These are phyloP conservation scores for Sporothrix curviconia DNA, from an alignment of 2,329 filamentous ascomycete genomes.

Conservation along the genomic window DNA sequence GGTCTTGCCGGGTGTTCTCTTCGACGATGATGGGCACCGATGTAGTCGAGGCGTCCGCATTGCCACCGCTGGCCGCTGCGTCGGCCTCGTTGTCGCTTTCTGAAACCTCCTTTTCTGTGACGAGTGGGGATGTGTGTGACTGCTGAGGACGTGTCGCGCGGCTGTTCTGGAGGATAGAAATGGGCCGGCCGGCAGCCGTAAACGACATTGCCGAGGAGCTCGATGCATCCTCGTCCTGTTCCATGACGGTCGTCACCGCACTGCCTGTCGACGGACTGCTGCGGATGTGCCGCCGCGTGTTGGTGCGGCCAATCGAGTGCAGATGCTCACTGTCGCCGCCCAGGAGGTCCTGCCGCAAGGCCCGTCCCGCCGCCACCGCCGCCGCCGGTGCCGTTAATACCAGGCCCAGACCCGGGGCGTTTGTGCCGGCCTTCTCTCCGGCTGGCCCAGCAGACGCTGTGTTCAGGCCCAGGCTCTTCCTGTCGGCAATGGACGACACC, in stretches of 20 bases:
- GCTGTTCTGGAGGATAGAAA: background rate
- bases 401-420: constrained; percentile 19
- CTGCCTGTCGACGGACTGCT: constrained; percentile 75
- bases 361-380: constrained; percentile 14
- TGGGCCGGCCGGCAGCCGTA: background rate
- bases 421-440: too few relatives aligned
- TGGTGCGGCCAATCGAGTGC: constrained; percentile 54
- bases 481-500: constrained; percentile 13
- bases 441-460: constrained; percentile 35
- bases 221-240: constrained; percentile 72
- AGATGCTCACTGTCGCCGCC: constrained; percentile 42
- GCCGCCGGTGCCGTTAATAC: constrained; percentile 1
- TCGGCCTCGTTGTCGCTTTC: constrained; percentile 38
- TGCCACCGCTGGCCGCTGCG: constrained; percentile 32
- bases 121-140: background rate
- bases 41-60: constrained; percentile 3
- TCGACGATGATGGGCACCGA: constrained; percentile 37
- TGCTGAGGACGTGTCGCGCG: background rate
- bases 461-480: constrained; percentile 7
- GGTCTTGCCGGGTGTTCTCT: constrained; percentile 19
- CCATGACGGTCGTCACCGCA: constrained; percentile 72
- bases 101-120: constrained; percentile 37
- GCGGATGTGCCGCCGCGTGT: constrained; percentile 73
- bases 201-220: background rate
- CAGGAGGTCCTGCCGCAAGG: constrained; percentile 12